phyloP scores from a whole-genome alignment of 768 basidiomycete genomes.

The Roridomyces roridus region DNA sequence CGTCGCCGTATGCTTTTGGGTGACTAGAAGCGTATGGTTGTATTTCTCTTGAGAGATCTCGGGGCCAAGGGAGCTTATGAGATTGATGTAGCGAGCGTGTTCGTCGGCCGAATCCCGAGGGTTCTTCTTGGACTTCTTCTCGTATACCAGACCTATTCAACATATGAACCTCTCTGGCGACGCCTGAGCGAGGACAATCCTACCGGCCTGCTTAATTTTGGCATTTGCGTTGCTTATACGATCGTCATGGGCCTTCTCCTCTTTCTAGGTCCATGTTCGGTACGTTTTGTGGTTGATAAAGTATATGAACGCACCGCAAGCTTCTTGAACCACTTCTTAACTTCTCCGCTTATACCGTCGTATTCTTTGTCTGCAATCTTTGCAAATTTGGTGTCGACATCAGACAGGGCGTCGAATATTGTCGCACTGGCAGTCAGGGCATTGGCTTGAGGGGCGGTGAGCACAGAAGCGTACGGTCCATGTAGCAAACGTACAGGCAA shows the following conservation, averaged over 20 bases:
- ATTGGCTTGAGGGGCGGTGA: slow-evolving; percentile 53
- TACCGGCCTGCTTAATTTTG: slow-evolving; percentile 81
- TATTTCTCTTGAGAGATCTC: slow-evolving; percentile 84
- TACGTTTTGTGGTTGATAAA: background rate
- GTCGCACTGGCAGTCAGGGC: slow-evolving; percentile 67
- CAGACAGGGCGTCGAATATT: slow-evolving; percentile 73
- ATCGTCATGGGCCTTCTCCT: slow-evolving; percentile 81
- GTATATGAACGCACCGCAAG: slow-evolving; percentile 56
- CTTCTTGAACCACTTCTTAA: slow-evolving; percentile 89
- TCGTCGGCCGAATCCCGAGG: slow-evolving; percentile 71
- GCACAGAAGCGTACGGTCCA: slow-evolving; percentile 10
- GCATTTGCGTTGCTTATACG: slow-evolving; percentile 68
- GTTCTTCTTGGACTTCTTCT: slow-evolving; percentile 83
- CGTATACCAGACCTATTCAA: slow-evolving; percentile 66
- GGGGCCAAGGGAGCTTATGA: slow-evolving; percentile 73
- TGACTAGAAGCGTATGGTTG: slow-evolving; percentile 68
- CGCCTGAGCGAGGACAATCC: background rate
- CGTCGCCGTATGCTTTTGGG: slow-evolving; percentile 62
- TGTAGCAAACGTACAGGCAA: slow-evolving; percentile 55
- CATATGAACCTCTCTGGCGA: slow-evolving; percentile 8
- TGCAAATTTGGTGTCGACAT: slow-evolving; percentile 76
- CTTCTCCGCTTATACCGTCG: slow-evolving; percentile 64
- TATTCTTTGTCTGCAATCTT: slow-evolving; percentile 80
- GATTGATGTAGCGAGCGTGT: slow-evolving; percentile 77
- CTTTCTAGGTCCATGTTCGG: slow-evolving; percentile 57